A percentile compares a stretch with the other conserved stretches of the same genome.
These are phyloP conservation scores for Lizonia empirigonia DNA, from an alignment of 2,329 filamentous ascomycete genomes.

Conservation along the genomic window DNA sequence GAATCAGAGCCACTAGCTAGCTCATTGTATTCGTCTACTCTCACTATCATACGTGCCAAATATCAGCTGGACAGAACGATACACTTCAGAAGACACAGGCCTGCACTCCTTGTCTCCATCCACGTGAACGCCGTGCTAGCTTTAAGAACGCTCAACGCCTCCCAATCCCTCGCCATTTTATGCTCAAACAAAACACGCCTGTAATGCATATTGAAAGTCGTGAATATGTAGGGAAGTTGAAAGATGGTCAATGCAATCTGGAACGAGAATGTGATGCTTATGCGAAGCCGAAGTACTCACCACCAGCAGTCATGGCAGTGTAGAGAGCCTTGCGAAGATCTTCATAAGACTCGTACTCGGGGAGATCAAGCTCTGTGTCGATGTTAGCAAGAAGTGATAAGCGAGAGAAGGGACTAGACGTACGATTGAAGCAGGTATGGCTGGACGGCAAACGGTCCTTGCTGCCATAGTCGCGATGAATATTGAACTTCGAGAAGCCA, in stretches of 20 bases:
- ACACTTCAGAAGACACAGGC: conserved; percentile 21
- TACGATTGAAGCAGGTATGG: conserved; percentile 99
- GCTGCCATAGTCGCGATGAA: conserved; percentile 95
- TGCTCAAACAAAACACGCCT: conserved; percentile 37
- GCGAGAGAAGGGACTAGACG: conserved; percentile 53
- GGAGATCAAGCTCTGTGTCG: conserved; percentile 85
- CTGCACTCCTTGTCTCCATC: conserved; percentile 39
- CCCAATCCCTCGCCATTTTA: conserved; percentile 16
- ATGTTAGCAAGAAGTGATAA: conserved; percentile 45
- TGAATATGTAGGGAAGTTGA: conserved; percentile 22
- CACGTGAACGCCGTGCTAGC: conserved; percentile 2
- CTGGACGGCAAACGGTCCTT: conserved; percentile 95
- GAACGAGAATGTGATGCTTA: conserved; percentile 53
- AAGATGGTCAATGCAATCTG: conserved; percentile 10
- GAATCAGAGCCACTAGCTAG: too few species aligned
- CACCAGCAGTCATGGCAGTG: conserved; percentile 96
- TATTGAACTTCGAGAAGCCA: conserved; percentile 96
- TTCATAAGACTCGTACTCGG: conserved; percentile 97
- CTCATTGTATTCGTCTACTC: conserved; percentile 1
- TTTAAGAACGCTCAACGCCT: conserved; percentile 8
- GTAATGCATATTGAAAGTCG: conserved; percentile 36
- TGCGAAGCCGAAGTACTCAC: conserved; percentile 97
- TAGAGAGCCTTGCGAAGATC: conserved; percentile 83
- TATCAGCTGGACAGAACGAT: background rate
- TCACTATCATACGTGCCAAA: background rate